Evolutionary conservation across 2,329 filamentous ascomycete genomes (phyloP).

Genomic region (Fusarium sororula): DNA sequence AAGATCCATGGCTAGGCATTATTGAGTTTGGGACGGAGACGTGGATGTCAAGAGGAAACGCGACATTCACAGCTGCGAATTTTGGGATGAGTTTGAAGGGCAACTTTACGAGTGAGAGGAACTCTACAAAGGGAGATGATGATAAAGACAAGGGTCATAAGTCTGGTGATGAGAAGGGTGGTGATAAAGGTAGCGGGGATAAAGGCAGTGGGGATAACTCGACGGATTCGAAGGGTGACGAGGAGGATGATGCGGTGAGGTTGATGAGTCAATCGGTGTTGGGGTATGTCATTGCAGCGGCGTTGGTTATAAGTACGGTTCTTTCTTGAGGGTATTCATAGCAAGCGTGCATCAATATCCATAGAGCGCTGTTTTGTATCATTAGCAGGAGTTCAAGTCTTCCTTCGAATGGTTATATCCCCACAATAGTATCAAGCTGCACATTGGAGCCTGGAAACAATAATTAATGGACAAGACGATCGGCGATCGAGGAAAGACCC

Average conservation of each 20-base stretch:
- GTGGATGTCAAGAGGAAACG: slow-evolving; percentile 38
- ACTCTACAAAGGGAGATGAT: not conserved
- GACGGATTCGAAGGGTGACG: slow-evolving; percentile 4
- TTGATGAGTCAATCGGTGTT: slow-evolving; percentile 1
- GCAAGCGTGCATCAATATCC: not conserved
- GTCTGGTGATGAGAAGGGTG: not conserved
- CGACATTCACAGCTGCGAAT: slow-evolving; percentile 40
- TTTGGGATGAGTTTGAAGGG: slow-evolving; percentile 35
- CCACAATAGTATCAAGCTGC: accelerated
- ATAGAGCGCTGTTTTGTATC: not conserved
- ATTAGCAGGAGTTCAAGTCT: not conserved
- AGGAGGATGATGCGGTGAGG: slow-evolving; percentile 17
- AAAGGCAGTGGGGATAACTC: not conserved
- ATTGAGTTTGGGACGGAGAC: slow-evolving; percentile 41
- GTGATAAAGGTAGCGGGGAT: not conserved
- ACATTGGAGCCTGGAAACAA: accelerated
- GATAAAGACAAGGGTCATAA: not conserved
- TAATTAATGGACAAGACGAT: accelerated
- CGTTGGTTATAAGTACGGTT: not conserved
- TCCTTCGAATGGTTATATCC: not conserved
- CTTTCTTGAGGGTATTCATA: not conserved
- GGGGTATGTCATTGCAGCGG: slow-evolving; percentile 15
- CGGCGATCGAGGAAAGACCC: accelerated
- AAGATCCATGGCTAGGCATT: slow-evolving; percentile 33
- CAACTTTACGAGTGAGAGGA: not conserved